A percentile compares a stretch with the other conserved stretches of the same genome.
Conservation (phyloP, 805 yeast genomes). For the Candida ipomoeae region DNA sequence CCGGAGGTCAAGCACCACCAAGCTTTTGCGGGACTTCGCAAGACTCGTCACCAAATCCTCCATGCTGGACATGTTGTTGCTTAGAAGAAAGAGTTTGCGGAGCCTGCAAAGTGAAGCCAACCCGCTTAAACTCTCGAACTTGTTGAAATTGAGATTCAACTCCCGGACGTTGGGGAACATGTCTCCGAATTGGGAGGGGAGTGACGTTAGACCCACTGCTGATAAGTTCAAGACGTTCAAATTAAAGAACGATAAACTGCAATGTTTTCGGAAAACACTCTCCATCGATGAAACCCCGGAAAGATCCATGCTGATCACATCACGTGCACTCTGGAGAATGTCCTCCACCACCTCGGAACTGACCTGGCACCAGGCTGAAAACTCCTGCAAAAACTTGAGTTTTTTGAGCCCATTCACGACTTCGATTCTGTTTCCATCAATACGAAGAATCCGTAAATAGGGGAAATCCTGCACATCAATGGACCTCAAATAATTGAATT, state of each 20-base stretch:
- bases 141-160: constrained; percentile 50
- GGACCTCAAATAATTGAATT: constrained; percentile 31
- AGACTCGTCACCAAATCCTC: constrained; percentile 30
- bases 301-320: constrained; percentile 33
- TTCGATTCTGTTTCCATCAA: constrained; percentile 41
- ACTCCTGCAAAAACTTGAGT: constrained; percentile 35
- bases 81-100: constrained; percentile 39
- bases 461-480: constrained; percentile 35
- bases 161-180: constrained; percentile 46
- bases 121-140: constrained; percentile 30
- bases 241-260: constrained; percentile 24
- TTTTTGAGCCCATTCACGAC: constrained; percentile 23
- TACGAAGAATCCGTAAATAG: constrained; percentile 37
- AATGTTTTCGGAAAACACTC: not conserved
- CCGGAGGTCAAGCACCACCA: constrained; percentile 44
- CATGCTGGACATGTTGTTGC: constrained; percentile 40
- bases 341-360: constrained; percentile 18
- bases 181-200: constrained; percentile 36
- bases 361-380: constrained; percentile 39
- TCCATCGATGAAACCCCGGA: constrained; percentile 31
- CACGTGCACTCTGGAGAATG: constrained; percentile 18
- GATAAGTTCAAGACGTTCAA: constrained; percentile 41
- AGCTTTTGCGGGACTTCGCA: constrained; percentile 25
- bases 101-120: constrained; percentile 33
- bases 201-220: constrained; percentile 39